phyloP scores from a whole-genome alignment of 2,329 filamentous ascomycete species.

The Aspergillus fructus region DNA sequence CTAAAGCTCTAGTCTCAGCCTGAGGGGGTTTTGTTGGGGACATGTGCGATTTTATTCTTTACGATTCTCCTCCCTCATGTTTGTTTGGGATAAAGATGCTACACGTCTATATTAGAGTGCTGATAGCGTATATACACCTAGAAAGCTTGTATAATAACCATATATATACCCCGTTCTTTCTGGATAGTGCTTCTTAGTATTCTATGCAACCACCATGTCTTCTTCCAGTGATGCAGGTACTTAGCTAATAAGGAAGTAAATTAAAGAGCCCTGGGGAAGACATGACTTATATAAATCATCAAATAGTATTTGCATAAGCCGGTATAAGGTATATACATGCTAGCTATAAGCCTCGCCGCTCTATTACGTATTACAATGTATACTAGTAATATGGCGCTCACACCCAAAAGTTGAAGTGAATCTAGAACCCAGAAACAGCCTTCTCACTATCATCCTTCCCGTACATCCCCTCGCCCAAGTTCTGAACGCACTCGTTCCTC shows the following conservation, averaged over 20 bases:
- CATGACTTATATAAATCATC: not conserved
- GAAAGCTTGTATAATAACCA: not conserved
- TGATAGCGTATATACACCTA: not conserved
- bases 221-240: not conserved
- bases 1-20: not conserved
- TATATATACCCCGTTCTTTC: not conserved
- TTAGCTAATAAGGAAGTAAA: too few relatives aligned
- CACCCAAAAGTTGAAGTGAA: not conserved
- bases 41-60: not conserved
- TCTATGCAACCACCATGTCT: not conserved
- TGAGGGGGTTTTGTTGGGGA: too few relatives aligned
- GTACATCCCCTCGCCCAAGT: conserved; percentile 56
- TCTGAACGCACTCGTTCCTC: conserved; percentile 62
- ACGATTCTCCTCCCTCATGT: not conserved
- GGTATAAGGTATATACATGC: not conserved
- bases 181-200: not conserved
- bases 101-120: not conserved
- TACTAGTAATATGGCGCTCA: not conserved
- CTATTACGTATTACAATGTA: not conserved
- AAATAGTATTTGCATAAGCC: not conserved
- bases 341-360: not conserved
- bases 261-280: too few relatives aligned
- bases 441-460: conserved; percentile 43
- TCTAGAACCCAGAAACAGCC: conserved; percentile 39
- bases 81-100: not conserved